Percentiles rank a stretch among this genome's conserved stretches.
These are phyloP conservation scores for Eimeria tenella DNA, from an alignment of 169 alveolate species.

Conservation along the genomic window DNA sequence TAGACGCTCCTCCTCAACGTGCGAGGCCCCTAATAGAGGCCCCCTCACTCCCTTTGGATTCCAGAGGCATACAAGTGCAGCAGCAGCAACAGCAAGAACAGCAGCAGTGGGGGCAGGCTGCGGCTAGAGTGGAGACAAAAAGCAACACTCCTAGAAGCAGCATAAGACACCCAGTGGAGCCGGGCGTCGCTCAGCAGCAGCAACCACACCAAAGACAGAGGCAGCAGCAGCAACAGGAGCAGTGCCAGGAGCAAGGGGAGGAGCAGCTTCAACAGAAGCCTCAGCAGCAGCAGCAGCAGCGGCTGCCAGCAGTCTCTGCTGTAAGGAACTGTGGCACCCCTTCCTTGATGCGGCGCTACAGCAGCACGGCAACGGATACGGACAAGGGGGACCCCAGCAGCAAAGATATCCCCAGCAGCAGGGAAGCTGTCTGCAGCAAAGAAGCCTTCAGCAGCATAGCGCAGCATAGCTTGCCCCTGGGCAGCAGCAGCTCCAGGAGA, in stretches of 20 bases:
- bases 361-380: neutral
- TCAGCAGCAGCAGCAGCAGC: slow-evolving; percentile 23
- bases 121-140: neutral
- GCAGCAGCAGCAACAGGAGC: neutral
- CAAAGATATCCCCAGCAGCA: no score
- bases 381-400: slow-evolving; percentile 4
- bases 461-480: neutral
- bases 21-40: slow-evolving; percentile 21
- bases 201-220: neutral
- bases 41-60: neutral
- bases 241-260: neutral
- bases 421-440: no score
- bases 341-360: slow-evolving; percentile 20
- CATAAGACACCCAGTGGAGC: neutral
- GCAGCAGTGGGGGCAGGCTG: neutral
- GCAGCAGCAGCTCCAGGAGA: neutral
- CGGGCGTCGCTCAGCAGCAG: neutral
- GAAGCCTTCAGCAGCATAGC: neutral
- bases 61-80: neutral
- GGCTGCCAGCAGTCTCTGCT: neutral
- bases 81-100: slow-evolving; percentile 29
- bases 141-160: neutral
- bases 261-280: neutral
- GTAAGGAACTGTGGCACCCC: neutral
- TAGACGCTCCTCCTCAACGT: slow-evolving; percentile 16